Evolutionary conservation across 306 rosid species (phyloP).

Genomic region (Trichosanthes cucumerina): DNA sequence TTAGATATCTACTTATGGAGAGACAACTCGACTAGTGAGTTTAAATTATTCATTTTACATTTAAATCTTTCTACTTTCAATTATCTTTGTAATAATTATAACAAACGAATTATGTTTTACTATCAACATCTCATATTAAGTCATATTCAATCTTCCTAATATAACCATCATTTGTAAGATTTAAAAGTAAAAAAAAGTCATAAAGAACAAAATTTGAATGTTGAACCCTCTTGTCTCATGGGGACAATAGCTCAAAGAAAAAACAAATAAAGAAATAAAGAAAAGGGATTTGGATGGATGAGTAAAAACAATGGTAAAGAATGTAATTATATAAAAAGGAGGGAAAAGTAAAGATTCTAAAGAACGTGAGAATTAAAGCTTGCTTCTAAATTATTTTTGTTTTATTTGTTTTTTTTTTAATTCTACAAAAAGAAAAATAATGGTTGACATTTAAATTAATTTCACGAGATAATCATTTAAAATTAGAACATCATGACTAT

Average conservation of each 20-base stretch:
- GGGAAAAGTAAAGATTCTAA: not conserved
- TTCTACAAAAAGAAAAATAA: not conserved
- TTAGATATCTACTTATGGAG: not conserved
- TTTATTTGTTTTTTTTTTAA: no score
- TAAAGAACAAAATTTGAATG: no score
- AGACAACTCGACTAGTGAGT: not conserved
- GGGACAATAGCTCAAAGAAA: no score
- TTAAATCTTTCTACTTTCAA: not conserved
- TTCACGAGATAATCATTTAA: no score
- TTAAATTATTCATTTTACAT: not conserved
- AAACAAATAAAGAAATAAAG: not conserved
- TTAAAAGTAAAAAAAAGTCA: not conserved
- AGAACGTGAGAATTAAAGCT: not conserved
- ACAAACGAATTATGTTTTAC: not conserved
- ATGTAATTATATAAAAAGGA: not conserved
- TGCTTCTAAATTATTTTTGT: not conserved
- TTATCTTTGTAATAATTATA: not conserved
- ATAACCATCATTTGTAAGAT: not conserved
- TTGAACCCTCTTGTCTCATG: no score
- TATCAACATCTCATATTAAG: not conserved
- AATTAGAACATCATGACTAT: no score
- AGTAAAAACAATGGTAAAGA: not conserved
- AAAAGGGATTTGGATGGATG: not conserved
- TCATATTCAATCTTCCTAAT: not conserved
- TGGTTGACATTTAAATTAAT: not conserved